Evolutionary conservation across 257 asterid species (phyloP).

Genomic region (Ligustrum vulgare): DNA sequence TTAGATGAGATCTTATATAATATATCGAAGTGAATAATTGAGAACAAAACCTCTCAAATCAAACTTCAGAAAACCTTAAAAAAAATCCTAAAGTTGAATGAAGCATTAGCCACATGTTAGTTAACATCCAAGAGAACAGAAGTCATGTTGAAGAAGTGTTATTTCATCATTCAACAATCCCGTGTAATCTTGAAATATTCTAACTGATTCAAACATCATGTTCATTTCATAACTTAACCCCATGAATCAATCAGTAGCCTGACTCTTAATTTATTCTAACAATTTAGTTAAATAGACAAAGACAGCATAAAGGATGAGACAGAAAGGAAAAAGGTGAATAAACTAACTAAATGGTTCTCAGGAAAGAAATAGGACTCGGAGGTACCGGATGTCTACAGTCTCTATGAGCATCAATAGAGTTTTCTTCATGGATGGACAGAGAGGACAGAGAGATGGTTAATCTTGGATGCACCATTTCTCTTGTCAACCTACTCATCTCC

Average conservation of each 20-base stretch:
- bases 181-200: not conserved
- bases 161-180: not conserved
- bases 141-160: not conserved
- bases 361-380: conserved; percentile 48
- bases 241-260: not conserved
- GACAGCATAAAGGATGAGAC: not conserved
- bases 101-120: not conserved
- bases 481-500: conserved; percentile 33
- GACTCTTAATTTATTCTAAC: not conserved
- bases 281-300: not conserved
- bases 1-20: not conserved
- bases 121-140: not conserved
- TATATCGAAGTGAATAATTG: not conserved
- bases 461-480: conserved; percentile 56
- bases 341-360: conserved; percentile 27
- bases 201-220: not conserved
- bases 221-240: conserved; percentile 6
- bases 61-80: not conserved
- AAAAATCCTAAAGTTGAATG: not conserved
- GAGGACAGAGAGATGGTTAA: conserved; percentile 50
- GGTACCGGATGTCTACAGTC: conserved; percentile 50
- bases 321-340: not conserved
- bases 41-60: not conserved
- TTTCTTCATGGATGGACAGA: conserved; percentile 57
- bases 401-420: conserved; percentile 60